Conservation (phyloP, 2,329 filamentous ascomycete species). For the Myriangium duriaei region DNA sequence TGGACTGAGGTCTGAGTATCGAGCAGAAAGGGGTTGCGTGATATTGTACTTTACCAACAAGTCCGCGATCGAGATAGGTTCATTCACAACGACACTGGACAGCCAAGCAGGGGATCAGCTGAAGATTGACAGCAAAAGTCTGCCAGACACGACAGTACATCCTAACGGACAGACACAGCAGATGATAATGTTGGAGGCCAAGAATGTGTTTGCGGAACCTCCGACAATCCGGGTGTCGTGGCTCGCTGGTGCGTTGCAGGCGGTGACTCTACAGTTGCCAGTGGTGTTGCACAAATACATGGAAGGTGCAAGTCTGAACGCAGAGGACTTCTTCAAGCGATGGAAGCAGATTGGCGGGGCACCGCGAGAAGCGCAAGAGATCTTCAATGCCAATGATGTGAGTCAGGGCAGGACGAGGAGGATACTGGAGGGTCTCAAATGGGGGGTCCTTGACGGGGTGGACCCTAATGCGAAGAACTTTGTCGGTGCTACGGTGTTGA, state of each 20-base stretch:
- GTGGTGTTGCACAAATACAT: constrained; percentile 91
- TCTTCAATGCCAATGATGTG: constrained; percentile 60
- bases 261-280: constrained; percentile 79
- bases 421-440: constrained; percentile 73
- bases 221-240: constrained; percentile 93
- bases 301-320: constrained; percentile 73
- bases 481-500: constrained; percentile 78
- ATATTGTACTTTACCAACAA: constrained; percentile 97
- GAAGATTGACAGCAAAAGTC: constrained; percentile 73
- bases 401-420: constrained; percentile 58
- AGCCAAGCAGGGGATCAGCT: constrained; percentile 56
- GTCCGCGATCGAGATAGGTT: constrained; percentile 60
- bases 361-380: constrained; percentile 74
- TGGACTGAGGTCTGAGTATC: constrained; percentile 84
- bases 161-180: constrained; percentile 74
- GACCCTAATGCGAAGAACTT: constrained; percentile 91
- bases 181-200: constrained; percentile 87
- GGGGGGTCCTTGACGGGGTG: constrained; percentile 72
- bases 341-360: constrained; percentile 96
- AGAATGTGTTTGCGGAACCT: constrained; percentile 65
- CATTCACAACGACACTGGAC: constrained; percentile 89
- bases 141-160: constrained; percentile 70
- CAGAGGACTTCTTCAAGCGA: constrained; percentile 95
- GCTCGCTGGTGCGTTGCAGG: constrained; percentile 83
- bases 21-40: constrained; percentile 85